phyloP scores from a whole-genome alignment of 208 protist genomes.

The Crithidia mellificae region DNA sequence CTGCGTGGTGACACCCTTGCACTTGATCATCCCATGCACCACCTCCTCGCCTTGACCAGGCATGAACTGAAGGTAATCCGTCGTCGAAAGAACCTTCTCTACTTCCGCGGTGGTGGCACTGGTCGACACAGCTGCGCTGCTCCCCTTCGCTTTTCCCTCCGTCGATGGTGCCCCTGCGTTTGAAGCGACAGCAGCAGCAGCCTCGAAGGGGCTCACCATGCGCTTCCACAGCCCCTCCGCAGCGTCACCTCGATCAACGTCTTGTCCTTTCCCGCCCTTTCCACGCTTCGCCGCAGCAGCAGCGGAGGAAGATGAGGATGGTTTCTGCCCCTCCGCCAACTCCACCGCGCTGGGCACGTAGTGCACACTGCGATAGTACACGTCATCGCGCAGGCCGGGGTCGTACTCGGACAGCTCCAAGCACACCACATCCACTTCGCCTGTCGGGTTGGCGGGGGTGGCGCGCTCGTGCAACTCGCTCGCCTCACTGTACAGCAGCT shows the following conservation, averaged over 20 bases:
- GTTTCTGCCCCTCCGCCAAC: not conserved
- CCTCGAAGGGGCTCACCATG: constrained; percentile 18
- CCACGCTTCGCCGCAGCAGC: not conserved
- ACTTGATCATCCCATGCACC: constrained; percentile 88
- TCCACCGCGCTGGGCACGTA: constrained; percentile 47
- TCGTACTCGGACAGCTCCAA: constrained; percentile 88
- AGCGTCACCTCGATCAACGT: not conserved
- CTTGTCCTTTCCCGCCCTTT: not conserved
- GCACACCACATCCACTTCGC: constrained; percentile 61
- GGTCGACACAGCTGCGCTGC: not conserved
- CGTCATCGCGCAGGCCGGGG: constrained; percentile 59
- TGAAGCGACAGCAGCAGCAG: not conserved
- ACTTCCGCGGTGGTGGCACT: not conserved
- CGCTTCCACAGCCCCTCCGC: constrained; percentile 14
- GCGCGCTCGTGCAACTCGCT: constrained; percentile 56
- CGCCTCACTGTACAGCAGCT: constrained; percentile 68
- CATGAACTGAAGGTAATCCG: constrained; percentile 73
- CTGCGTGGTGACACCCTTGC: constrained; percentile 61
- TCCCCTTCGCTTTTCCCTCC: not conserved
- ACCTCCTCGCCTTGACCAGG: constrained; percentile 59
- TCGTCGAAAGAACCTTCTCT: constrained; percentile 17
- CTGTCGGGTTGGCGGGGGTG: constrained; percentile 32
- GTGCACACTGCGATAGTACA: constrained; percentile 87
- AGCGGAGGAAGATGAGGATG: not conserved
- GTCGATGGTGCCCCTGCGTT: too few species aligned